phyloP scores from a whole-genome alignment of 768 basidiomycete species.

The Boletus edulis region DNA sequence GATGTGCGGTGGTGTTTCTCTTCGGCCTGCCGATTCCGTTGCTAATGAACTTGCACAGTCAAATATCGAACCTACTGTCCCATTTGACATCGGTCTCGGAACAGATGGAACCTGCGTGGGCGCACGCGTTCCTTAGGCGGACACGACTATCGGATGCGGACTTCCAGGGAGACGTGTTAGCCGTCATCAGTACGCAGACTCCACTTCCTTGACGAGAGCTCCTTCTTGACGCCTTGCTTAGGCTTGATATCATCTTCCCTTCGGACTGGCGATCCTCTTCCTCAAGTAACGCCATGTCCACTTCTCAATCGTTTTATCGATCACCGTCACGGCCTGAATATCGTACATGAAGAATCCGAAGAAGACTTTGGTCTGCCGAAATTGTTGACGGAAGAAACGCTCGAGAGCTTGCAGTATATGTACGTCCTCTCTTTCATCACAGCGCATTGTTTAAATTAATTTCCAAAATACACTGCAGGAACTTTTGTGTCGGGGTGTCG shows the following conservation, averaged over 20 bases:
- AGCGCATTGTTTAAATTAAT: neutral
- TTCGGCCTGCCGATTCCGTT: neutral
- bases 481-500: conserved; percentile 72
- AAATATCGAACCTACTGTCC: conserved; percentile 66
- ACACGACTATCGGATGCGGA: conserved; percentile 74
- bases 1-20: conserved; percentile 42
- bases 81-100: conserved; percentile 72
- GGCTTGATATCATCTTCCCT: conserved; percentile 77
- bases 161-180: conserved; percentile 83
- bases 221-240: conserved; percentile 24
- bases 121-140: conserved; percentile 68
- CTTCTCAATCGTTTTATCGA: conserved; percentile 46
- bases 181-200: conserved; percentile 63
- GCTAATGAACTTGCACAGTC: conserved; percentile 37
- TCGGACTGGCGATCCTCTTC: conserved; percentile 69
- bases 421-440: conserved; percentile 35
- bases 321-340: conserved; percentile 55
- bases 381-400: conserved; percentile 66
- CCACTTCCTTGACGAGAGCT: neutral
- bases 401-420: conserved; percentile 79
- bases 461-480: conserved; percentile 34
- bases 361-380: conserved; percentile 74
- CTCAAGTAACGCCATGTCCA: conserved; percentile 84
- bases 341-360: conserved; percentile 70
- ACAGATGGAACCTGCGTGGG: conserved; percentile 75